Percentiles rank a stretch among this genome's conserved stretches.
phyloP scores from a whole-genome alignment of 768 basidiomycete genomes.

The Collybiopsis confluens region DNA sequence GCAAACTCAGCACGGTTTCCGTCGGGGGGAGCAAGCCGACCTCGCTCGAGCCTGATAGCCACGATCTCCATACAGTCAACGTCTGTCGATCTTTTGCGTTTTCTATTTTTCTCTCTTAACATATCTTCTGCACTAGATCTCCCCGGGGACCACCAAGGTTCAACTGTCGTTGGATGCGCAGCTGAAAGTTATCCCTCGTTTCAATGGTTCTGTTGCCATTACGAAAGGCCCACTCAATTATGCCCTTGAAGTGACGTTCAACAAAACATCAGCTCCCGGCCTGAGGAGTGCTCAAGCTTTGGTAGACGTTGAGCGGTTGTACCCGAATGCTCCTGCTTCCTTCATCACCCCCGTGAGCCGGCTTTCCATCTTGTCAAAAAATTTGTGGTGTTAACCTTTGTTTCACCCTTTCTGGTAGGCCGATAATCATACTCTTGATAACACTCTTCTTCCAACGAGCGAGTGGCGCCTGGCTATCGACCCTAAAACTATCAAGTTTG shows the following conservation, averaged over 20 bases:
- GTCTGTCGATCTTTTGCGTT: slow-evolving; percentile 15
- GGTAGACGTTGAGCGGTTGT: slow-evolving; percentile 27
- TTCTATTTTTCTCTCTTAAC: background rate
- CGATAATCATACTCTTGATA: slow-evolving; percentile 34
- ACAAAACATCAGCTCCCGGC: slow-evolving; percentile 28
- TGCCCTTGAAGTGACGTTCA: slow-evolving; percentile 31
- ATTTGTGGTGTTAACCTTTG: background rate
- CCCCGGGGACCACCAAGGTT: slow-evolving; percentile 25
- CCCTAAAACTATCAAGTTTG: slow-evolving; percentile 28
- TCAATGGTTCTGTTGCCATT: slow-evolving; percentile 32
- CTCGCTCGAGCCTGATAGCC: slow-evolving; percentile 21
- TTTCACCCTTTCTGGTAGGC: slow-evolving; percentile 27
- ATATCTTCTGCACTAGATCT: slow-evolving; percentile 9
- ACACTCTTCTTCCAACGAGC: slow-evolving; percentile 32
- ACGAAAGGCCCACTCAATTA: slow-evolving; percentile 34
- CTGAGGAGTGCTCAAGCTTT: slow-evolving; percentile 35
- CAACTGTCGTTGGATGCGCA: slow-evolving; percentile 28
- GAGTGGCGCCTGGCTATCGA: slow-evolving; percentile 38
- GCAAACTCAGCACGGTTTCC: slow-evolving; percentile 27
- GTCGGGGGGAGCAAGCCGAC: slow-evolving; percentile 22
- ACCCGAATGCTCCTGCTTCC: slow-evolving; percentile 30
- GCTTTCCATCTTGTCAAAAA: background rate
- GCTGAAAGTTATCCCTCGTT: slow-evolving; percentile 28
- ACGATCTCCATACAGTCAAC: slow-evolving; percentile 29
- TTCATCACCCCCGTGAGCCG: slow-evolving; percentile 31